These are phyloP conservation scores for Sarcodon aspratus DNA, from an alignment of 768 basidiomycete species.

Conservation along the genomic window DNA sequence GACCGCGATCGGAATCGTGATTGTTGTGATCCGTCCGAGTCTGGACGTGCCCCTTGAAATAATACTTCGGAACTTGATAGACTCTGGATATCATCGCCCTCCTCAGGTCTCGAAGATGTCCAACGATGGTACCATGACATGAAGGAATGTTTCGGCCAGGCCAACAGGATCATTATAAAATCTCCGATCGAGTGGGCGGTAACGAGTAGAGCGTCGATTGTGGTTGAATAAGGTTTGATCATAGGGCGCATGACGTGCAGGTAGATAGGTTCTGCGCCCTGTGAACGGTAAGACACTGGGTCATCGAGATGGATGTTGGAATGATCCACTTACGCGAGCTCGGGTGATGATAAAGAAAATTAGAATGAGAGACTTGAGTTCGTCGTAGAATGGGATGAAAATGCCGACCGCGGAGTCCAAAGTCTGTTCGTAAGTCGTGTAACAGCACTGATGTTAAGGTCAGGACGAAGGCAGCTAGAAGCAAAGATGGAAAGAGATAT, in stretches of 20 bases:
- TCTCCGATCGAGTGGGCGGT: constrained; percentile 54
- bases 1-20: neutral
- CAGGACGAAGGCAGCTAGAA: neutral
- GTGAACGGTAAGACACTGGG: neutral
- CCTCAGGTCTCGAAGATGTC: neutral
- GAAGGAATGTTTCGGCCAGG: constrained; percentile 27
- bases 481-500: constrained; percentile 13
- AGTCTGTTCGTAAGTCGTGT: constrained; percentile 55
- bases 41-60: constrained; percentile 2
- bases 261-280: constrained; percentile 84
- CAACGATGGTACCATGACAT: constrained; percentile 19
- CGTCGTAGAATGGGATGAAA: constrained; percentile 76
- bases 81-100: constrained; percentile 1
- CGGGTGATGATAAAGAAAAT: constrained; percentile 70
- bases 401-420: constrained; percentile 54
- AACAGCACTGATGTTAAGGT: constrained; percentile 39
- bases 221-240: constrained; percentile 59
- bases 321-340: constrained; percentile 37
- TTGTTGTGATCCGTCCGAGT: neutral
- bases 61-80: constrained; percentile 2
- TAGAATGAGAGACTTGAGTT: constrained; percentile 64
- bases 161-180: constrained; percentile 32
- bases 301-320: neutral
- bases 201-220: constrained; percentile 57
- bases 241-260: constrained; percentile 72